A percentile compares a stretch with the other conserved stretches of the same genome.
These are phyloP conservation scores for Penicillium palitans DNA, from an alignment of 2,329 filamentous ascomycete species.

Conservation along the genomic window DNA sequence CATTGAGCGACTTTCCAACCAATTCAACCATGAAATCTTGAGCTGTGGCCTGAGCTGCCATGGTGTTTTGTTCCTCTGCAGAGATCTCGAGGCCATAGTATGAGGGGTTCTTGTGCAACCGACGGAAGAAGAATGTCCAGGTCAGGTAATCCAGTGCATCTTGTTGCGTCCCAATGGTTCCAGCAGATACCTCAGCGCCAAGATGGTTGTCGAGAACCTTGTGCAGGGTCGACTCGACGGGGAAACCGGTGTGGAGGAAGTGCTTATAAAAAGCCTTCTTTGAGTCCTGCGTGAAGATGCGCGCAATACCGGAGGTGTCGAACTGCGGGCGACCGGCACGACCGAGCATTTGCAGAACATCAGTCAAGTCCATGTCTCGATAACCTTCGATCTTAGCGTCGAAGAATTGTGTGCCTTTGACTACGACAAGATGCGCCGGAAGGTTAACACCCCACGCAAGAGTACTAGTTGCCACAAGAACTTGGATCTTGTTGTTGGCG, in stretches of 20 bases:
- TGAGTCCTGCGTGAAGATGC: slow-evolving; percentile 94
- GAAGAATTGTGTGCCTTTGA: slow-evolving; percentile 97
- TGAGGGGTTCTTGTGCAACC: slow-evolving; percentile 95
- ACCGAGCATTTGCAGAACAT: slow-evolving; percentile 96
- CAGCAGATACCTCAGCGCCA: slow-evolving; percentile 89
- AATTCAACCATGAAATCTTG: slow-evolving; percentile 94
- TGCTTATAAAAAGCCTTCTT: slow-evolving; percentile 99
- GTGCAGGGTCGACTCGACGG: slow-evolving; percentile 93
- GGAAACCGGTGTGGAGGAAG: slow-evolving; percentile 96
- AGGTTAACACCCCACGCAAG: slow-evolving; percentile 98
- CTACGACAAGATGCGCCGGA: slow-evolving; percentile 92
- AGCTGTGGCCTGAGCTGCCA: slow-evolving; percentile 78
- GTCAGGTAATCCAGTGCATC: slow-evolving; percentile 97
- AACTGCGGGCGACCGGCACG: slow-evolving; percentile 95
- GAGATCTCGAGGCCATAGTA: slow-evolving; percentile 96
- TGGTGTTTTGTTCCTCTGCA: slow-evolving; percentile 85
- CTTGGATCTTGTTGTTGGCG: slow-evolving; percentile 96
- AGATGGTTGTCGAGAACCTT: slow-evolving; percentile 97
- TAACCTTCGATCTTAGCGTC: slow-evolving; percentile 98
- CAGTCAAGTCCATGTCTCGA: slow-evolving; percentile 97
- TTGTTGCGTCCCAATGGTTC: slow-evolving; percentile 90
- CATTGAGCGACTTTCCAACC: slow-evolving; percentile 80
- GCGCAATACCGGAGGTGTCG: slow-evolving; percentile 90
- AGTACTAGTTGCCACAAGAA: slow-evolving; percentile 91
- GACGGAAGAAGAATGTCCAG: slow-evolving; percentile 99